Base-by-base conservation (phyloP, 2,329 filamentous ascomycete genomes). In the Colletotrichum eleusines region DNA sequence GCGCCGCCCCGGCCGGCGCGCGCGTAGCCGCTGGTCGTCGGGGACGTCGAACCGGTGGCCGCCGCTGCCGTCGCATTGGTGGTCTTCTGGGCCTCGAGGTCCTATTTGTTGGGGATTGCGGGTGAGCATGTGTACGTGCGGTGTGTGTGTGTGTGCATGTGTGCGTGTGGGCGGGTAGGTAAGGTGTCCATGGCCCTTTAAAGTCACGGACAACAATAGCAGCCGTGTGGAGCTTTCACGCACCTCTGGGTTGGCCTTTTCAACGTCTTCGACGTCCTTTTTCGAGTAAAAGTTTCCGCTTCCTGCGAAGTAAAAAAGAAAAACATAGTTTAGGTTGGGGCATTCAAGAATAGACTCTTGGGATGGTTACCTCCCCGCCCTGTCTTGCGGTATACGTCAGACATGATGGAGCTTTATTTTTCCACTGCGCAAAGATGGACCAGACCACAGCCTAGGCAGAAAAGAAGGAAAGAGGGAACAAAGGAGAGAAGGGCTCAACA, bases 1-100 rank as follows among this genome's bases (percentile, higher is more conserved):
- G 89, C 88, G 26, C 89, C 89, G 73, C 89, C 89, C 69, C 89
- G 86, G 64, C 89, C 89, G 44, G 80, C 80, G 48, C 83, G 79
- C 28, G 80, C 74, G 78, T 85, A 84, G 6, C 58, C 66, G 46
- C 51, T 38, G 33, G 54, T 33, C 14, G 59, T 66, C 26, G 66
- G 42, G 40, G 69, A 70, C 26, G 75, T 71, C 46, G 66, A 76
- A 75, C 75, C 73, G n/a, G 75, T 73, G 70, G 74, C 71, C 72
- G 74, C 61, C 46, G 73, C 40, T 5, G 63, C 40, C 8, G 64
- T 63, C 26, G 63, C 48, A 48, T 66, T 65, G 50, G 69, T 57
- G 11, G 51, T 48, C 53, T 78, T 78, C 69, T 80, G 79, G 12
- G 78, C 76, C 74, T 81, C 78, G 71, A 78, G 51, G 73, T 82